phyloP scores from a whole-genome alignment of 768 basidiomycete species.

The Amanita jacksonii region DNA sequence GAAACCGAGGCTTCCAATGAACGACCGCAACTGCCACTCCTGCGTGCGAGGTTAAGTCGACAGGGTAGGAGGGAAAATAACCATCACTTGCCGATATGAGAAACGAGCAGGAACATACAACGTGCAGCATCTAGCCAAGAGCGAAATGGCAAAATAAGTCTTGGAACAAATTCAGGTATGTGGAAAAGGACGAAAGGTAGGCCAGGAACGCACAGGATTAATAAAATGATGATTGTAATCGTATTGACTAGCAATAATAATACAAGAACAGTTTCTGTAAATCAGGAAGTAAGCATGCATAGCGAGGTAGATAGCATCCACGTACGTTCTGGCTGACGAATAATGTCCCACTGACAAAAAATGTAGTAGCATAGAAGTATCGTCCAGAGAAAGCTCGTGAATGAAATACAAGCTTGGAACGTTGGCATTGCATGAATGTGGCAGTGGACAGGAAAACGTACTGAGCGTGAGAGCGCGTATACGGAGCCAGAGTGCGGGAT shows the following conservation, averaged over 20 bases:
- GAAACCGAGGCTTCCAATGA: constrained; percentile 30
- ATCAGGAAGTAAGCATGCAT: not conserved
- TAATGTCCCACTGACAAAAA: constrained; percentile 36
- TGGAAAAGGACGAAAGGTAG: constrained; percentile 7
- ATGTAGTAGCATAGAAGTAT: constrained; percentile 35
- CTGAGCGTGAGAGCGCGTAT: too few species aligned
- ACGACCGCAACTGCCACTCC: constrained; percentile 35
- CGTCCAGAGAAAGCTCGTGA: constrained; percentile 40
- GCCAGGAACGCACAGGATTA: constrained; percentile 29
- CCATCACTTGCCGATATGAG: constrained; percentile 34
- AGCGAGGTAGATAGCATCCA: not conserved
- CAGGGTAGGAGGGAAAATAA: not conserved
- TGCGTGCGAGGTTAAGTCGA: constrained; percentile 14
- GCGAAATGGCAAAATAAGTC: constrained; percentile 38
- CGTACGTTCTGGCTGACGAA: constrained; percentile 36
- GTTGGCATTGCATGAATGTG: too few species aligned
- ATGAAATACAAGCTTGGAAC: constrained; percentile 29
- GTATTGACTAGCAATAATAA: constrained; percentile 33
- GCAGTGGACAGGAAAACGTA: too few species aligned
- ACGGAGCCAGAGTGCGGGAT: constrained; percentile 4
- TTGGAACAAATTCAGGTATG: constrained; percentile 12
- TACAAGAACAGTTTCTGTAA: constrained; percentile 34
- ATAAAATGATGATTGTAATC: constrained; percentile 30
- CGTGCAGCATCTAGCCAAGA: constrained; percentile 47
- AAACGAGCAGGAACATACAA: constrained; percentile 32